Base-by-base conservation (phyloP, 108 stramenopile genomes). In the Parmales sp. region DNA sequence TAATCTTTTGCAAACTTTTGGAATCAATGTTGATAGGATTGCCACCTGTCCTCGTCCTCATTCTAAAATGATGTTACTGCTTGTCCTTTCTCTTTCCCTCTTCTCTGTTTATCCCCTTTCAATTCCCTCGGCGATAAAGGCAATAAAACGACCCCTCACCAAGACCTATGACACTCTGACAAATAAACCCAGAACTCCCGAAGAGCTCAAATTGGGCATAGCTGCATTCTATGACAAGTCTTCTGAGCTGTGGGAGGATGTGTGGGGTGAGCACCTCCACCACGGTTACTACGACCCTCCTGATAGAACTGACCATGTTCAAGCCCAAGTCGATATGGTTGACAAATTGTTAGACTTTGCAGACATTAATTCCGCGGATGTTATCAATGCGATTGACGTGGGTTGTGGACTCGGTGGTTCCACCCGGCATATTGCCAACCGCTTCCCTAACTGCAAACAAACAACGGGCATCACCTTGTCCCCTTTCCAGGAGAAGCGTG, bases 351-450 rank as follows among this genome's bases (percentile, higher is more conserved):
- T 95, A 63, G 82, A 89, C 45, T 97, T 89, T 89, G 89, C 88
- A 0, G 76, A 72, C 29, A 89, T 83, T 22, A 37, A 31, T 13
- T 51, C 20, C 6, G 65, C 34, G 39, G 73, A 72, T 0, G 73
- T 70, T 9, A 80, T 72, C 45, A 68, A 19, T 31, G 51, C 74
- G 28, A 87, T 95, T 1, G 94, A 93, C 80, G 91, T 91, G 6
- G 96, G 96, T 7, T 98, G 96, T 73, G 96, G 96, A 4, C 88
- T 96, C 68, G 96, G 96, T 18, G 96, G 96, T 13, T 83, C 79
- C 29, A 83, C 82, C 19, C 79, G 96, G 28, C 88, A 93, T 71
- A 92, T 97, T 71, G 86, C 89, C 38, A 66, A 77, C 43, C 88
- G 86, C 65, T 97, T 74, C 71, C 37, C 43, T 11, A 74, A 74